Conservation (phyloP, 1,139 yeast genomes). For the Keqinozyma sinolaborantium region DNA sequence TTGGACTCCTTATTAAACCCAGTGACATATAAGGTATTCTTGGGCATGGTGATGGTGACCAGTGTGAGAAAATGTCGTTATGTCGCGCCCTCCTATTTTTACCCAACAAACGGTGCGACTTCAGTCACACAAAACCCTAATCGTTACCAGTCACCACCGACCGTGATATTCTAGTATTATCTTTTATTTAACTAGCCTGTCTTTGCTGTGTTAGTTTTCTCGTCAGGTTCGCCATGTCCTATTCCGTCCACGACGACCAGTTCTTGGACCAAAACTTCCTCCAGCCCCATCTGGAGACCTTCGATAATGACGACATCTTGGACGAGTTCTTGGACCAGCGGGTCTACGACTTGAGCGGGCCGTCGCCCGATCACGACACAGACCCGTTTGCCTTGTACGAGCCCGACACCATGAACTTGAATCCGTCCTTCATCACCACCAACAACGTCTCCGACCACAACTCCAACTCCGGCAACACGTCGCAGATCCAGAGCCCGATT, state of each 20-base stretch:
- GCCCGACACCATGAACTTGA: slow-evolving; percentile 2
- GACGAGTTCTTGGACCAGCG: slow-evolving; percentile 60
- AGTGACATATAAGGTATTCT: slow-evolving; percentile 57
- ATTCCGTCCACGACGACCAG: slow-evolving; percentile 10
- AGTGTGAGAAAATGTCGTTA: not conserved
- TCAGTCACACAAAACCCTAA: not conserved
- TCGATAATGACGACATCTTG: slow-evolving; percentile 37
- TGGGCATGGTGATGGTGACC: slow-evolving; percentile 34
- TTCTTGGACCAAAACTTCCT: slow-evolving; percentile 8
- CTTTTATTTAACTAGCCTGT: too few species aligned
- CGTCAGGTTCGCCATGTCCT: slow-evolving; percentile 3
- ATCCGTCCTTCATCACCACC: not conserved
- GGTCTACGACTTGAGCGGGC: slow-evolving; percentile 40
- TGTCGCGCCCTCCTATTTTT: not conserved
- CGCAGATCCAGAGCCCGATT: not conserved
- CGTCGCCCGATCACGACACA: slow-evolving; percentile 8
- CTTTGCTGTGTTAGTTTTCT: not conserved
- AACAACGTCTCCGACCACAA: not conserved
- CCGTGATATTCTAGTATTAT: too few species aligned
- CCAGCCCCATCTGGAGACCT: not conserved
- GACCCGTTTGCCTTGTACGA: slow-evolving; percentile 10
- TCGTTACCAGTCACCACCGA: too few species aligned
- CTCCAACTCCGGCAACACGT: not conserved
- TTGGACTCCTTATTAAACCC: slow-evolving; percentile 59
- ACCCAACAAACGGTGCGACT: not conserved